Conservation (phyloP, 1,284 basidiomycete species). For the Trametes hirsuta region DNA sequence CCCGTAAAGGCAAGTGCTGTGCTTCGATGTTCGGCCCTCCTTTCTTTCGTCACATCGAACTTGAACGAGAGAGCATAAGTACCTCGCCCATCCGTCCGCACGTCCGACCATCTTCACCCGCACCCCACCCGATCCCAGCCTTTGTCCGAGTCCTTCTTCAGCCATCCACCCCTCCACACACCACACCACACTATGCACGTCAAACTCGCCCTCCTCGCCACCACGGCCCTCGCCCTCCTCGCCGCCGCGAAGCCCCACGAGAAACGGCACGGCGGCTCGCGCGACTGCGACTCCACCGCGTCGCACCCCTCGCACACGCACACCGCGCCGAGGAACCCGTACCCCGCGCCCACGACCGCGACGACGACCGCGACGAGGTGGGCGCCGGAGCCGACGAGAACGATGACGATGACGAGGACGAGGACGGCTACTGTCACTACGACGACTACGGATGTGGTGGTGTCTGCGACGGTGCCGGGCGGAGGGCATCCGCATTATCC, state of each 20-base stretch:
- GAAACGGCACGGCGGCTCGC: neutral
- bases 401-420: constrained; percentile 8
- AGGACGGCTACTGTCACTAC: neutral
- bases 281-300: constrained; percentile 5
- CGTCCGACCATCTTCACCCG: neutral
- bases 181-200: constrained; percentile 3
- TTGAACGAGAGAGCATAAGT: neutral
- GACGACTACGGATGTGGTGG: neutral
- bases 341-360: neutral
- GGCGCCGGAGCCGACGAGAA: neutral
- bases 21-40: neutral
- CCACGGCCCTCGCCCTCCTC: constrained; percentile 11
- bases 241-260: constrained; percentile 11
- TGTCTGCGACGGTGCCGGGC: neutral
- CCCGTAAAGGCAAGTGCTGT: constrained; percentile 6
- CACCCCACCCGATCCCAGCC: neutral
- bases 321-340: neutral
- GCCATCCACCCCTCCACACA: neutral
- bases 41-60: neutral
- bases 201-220: constrained; percentile 12
- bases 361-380: constrained; percentile 9
- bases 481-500: neutral
- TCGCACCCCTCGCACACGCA: constrained; percentile 1
- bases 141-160: neutral
- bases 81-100: neutral